These are phyloP conservation scores for Quercus berberidifolia DNA, from an alignment of 306 rosid genomes.

Conservation along the genomic window DNA sequence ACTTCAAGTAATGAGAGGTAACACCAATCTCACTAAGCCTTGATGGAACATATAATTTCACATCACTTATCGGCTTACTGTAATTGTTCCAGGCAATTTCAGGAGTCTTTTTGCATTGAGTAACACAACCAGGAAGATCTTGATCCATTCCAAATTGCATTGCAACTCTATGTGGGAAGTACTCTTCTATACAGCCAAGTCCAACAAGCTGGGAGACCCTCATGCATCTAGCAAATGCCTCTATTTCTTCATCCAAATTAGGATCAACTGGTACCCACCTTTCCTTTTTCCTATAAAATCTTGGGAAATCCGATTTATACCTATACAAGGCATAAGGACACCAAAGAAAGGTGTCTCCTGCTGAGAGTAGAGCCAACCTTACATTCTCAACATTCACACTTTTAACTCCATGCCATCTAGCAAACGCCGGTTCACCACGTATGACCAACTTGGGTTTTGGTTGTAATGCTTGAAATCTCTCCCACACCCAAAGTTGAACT, in stretches of 20 bases:
- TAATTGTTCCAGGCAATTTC: slow-evolving; percentile 34
- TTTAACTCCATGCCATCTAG: slow-evolving; percentile 36
- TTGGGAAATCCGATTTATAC: slow-evolving; percentile 9
- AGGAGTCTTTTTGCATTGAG: not conserved
- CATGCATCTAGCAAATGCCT: slow-evolving; percentile 30
- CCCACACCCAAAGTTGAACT: slow-evolving; percentile 66
- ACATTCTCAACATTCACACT: slow-evolving; percentile 24
- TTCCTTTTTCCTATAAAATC: slow-evolving; percentile 29
- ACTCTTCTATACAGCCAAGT: slow-evolving; percentile 27
- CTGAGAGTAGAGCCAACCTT: slow-evolving; percentile 28
- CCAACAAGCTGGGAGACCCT: slow-evolving; percentile 45
- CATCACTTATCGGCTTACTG: slow-evolving; percentile 4
- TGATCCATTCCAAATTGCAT: not conserved
- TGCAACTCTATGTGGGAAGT: slow-evolving; percentile 27
- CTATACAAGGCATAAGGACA: slow-evolving; percentile 40
- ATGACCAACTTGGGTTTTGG: slow-evolving; percentile 15
- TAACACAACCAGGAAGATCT: slow-evolving; percentile 35
- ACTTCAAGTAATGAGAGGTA: not conserved
- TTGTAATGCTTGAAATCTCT: slow-evolving; percentile 38
- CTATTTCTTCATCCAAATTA: slow-evolving; percentile 11
- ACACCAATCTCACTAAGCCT: slow-evolving; percentile 21
- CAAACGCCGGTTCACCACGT: slow-evolving; percentile 18
- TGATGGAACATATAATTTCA: slow-evolving; percentile 33
- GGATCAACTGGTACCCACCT: slow-evolving; percentile 4
- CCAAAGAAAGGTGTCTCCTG: slow-evolving; percentile 34